Conservation (phyloP, 2,329 filamentous ascomycete genomes). For the Xylariaceae sp. region DNA sequence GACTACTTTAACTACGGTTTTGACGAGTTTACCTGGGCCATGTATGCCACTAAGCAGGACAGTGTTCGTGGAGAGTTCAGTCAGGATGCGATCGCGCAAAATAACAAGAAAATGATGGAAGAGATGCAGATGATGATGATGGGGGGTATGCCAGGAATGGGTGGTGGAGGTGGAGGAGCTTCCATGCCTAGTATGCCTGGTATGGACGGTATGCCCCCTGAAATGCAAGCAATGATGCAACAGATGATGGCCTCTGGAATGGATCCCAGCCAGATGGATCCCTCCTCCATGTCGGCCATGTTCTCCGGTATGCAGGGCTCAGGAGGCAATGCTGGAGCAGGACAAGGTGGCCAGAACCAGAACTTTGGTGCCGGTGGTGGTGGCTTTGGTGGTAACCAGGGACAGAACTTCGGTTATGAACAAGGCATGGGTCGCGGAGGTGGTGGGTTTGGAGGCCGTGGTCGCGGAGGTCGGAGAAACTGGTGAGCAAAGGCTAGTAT, state of each 20-base stretch:
- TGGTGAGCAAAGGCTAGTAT: constrained; percentile 15
- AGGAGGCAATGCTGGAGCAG: constrained; percentile 33
- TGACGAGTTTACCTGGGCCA: constrained; percentile 96
- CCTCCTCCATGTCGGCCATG: constrained; percentile 54
- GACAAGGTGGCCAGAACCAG: constrained; percentile 47
- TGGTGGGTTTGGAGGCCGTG: constrained; percentile 23
- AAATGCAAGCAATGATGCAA: constrained; percentile 67
- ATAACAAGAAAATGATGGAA: constrained; percentile 75
- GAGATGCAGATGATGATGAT: constrained; percentile 67
- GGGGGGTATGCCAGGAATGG: constrained; percentile 42
- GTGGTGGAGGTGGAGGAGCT: constrained; percentile 24
- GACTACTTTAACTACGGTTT: constrained; percentile 99
- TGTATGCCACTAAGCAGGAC: constrained; percentile 88
- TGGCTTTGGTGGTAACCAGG: constrained; percentile 49
- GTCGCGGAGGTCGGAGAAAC: constrained; percentile 26
- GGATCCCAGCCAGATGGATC: constrained; percentile 64
- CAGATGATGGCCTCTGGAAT: constrained; percentile 64
- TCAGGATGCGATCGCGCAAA: constrained; percentile 57
- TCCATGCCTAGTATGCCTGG: constrained; percentile 42
- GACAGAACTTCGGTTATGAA: constrained; percentile 41
- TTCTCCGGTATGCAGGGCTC: constrained; percentile 53
- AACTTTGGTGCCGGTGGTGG: constrained; percentile 43
- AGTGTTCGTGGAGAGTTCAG: constrained; percentile 71
- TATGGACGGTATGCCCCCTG: constrained; percentile 61
- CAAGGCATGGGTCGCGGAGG: constrained; percentile 27